Evolutionary conservation across 371 early-diverging fungal species (phyloP).

Genomic region (Choanephora cucurbitarum): DNA sequence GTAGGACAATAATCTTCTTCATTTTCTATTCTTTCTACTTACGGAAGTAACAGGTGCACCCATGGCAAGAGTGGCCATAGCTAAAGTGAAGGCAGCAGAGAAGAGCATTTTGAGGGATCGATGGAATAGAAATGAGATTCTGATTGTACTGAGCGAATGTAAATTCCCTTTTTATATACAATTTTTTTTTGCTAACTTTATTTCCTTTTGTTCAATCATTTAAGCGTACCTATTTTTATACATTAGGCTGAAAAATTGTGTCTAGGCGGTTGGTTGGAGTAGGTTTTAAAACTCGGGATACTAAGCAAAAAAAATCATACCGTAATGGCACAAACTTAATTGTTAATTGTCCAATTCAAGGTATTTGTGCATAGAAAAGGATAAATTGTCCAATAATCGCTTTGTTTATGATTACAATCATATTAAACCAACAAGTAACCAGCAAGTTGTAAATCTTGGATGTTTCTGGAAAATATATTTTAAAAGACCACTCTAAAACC

Average conservation of each 20-base stretch:
- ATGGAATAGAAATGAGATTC: background rate
- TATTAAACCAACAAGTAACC: too few relatives aligned
- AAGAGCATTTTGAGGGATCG: slow-evolving; percentile 1
- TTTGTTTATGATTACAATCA: too few relatives aligned
- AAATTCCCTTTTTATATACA: background rate
- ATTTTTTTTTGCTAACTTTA: background rate
- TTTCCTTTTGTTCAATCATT: background rate
- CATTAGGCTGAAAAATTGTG: background rate
- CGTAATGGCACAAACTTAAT: too few relatives aligned
- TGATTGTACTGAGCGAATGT: too few relatives aligned
- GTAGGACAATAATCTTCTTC: background rate
- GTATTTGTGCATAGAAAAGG: too few relatives aligned
- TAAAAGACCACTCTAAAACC: too few relatives aligned
- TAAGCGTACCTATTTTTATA: slow-evolving; percentile 1
- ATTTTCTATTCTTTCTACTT: background rate
- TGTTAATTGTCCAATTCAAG: too few relatives aligned
- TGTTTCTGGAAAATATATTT: too few relatives aligned
- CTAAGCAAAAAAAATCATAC: background rate
- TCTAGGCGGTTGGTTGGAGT: background rate
- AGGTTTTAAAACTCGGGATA: background rate
- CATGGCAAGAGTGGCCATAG: slow-evolving; percentile 6
- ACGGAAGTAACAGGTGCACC: background rate
- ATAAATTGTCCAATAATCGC: too few relatives aligned
- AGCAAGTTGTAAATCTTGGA: too few relatives aligned
- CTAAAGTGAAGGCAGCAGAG: slow-evolving; percentile 3